These are phyloP conservation scores for Dioscorea zingiberensis DNA, from an alignment of 106 monocot species.

Conservation along the genomic window DNA sequence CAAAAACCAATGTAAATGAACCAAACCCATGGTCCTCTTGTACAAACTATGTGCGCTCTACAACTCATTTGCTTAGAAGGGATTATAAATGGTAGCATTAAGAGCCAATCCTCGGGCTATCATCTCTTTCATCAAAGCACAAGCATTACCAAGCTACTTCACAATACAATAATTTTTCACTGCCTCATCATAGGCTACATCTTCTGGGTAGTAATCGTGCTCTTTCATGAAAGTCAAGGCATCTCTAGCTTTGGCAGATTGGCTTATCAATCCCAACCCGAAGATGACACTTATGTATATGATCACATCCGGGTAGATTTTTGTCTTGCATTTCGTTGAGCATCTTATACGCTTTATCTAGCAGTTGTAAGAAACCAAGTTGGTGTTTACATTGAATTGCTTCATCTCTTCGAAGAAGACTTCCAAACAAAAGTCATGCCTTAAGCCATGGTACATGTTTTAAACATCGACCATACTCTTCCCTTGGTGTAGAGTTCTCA, in stretches of 20 bases:
- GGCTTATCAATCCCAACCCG: slow-evolving; percentile 71
- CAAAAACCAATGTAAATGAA: slow-evolving; percentile 60
- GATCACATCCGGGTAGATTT: slow-evolving; percentile 64
- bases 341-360: slow-evolving; percentile 36
- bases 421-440: slow-evolving; percentile 58
- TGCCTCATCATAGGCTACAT: slow-evolving; percentile 73
- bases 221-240: slow-evolving; percentile 81
- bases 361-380: slow-evolving; percentile 76
- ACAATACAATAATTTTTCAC: slow-evolving; percentile 85
- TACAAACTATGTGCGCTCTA: slow-evolving; percentile 55
- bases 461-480: slow-evolving; percentile 72
- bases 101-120: slow-evolving; percentile 31
- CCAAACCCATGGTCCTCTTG: slow-evolving; percentile 69
- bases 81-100: slow-evolving; percentile 68
- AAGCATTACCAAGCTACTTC: slow-evolving; percentile 61
- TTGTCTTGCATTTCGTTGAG: slow-evolving; percentile 45
- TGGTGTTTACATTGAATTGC: slow-evolving; percentile 48
- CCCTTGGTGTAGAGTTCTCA: slow-evolving; percentile 76
- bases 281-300: slow-evolving; percentile 81
- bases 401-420: slow-evolving; percentile 63
- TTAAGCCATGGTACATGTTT: slow-evolving; percentile 66
- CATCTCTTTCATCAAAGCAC: slow-evolving; percentile 77
- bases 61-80: slow-evolving; percentile 77
- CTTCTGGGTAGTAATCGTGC: slow-evolving; percentile 61
- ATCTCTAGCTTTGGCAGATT: slow-evolving; percentile 73